Evolutionary conservation across 306 rosid genomes (phyloP).

Genomic region (Echinosophora koreensis): DNA sequence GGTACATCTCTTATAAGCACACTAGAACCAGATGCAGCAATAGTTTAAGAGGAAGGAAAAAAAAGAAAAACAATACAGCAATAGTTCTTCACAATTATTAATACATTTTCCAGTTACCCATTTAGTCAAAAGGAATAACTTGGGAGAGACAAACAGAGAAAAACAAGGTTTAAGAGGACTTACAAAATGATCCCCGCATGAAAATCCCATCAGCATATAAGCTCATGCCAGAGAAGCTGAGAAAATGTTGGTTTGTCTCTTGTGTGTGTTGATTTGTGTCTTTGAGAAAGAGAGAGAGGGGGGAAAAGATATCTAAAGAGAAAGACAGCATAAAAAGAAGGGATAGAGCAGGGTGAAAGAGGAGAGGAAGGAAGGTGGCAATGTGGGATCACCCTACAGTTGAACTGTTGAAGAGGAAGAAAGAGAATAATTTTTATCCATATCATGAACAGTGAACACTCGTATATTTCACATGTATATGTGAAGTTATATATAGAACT

Average conservation of each 20-base stretch:
- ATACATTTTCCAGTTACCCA: conserved; percentile 29
- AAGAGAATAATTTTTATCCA: conserved; percentile 31
- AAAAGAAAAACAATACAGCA: background rate
- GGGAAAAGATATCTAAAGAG: conserved; percentile 49
- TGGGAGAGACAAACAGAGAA: conserved; percentile 21
- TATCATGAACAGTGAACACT: no score
- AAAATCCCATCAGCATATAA: conserved; percentile 62
- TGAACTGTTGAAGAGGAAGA: conserved; percentile 49
- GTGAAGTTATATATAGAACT: no score
- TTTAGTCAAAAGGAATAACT: conserved; percentile 15
- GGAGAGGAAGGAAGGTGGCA: conserved; percentile 40
- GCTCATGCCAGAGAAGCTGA: conserved; percentile 53
- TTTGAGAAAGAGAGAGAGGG: conserved; percentile 26
- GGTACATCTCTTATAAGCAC: conserved; percentile 22
- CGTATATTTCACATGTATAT: no score
- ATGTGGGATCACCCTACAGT: conserved; percentile 54
- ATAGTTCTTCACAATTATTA: background rate
- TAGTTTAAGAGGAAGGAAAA: conserved; percentile 16
- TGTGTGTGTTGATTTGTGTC: conserved; percentile 39
- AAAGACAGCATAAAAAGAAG: conserved; percentile 63
- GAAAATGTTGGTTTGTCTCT: conserved; percentile 58
- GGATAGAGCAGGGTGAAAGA: conserved; percentile 20
- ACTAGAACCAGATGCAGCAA: background rate
- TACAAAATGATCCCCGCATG: conserved; percentile 67
- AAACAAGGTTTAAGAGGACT: conserved; percentile 42